Evolutionary conservation across 805 yeast species (phyloP), one percentile per base, ranked within the genome.

Genomic region (Candida silvatica): DNA sequence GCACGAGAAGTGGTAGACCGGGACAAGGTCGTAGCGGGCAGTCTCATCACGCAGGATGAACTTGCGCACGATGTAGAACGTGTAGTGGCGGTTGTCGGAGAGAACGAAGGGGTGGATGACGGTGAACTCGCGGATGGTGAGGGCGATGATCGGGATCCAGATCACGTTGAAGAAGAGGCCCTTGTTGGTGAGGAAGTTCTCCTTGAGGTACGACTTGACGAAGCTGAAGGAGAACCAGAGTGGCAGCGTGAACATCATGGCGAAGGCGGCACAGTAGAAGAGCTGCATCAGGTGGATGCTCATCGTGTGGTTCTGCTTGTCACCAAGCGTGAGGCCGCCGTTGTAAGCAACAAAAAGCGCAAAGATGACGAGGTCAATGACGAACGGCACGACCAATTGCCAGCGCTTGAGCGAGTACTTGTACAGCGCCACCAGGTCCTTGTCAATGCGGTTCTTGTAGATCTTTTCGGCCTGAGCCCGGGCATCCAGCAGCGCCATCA

Each of bases 21-120:
- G 87, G 1, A 79, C 64, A 42, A 78, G 52, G 5, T 74, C 45
- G 37, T 67, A 61, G 35, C 71, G 62, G 15, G 74, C 63, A 37
- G 69, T 66, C 37, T 66, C 54, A 23, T 57, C 62, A 17, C 64
- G 59, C 44, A 71, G 59, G 30, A 90, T 69, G 19, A 92, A 48
- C 38, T 70, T 71, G 37, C 77, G 73, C 73, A 83, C 84, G 25
- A 92, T 59, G 57, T 92, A 92, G 54, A 92, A 92, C 1, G 95
- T 77, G 54, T 77, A 86, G 57, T 92, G 98, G 47, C 98, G 73
- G 60, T 92, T 92, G 56, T 92, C 98, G 0, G 97, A 94, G 29
- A 90, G 65, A 27, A 92, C 56, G 55, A 90, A 92, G 6, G 97
- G 97, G 55, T 92, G 98, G 2, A 77, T 78, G 3, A 80, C 62